Conservation (phyloP, 805 yeast genomes). For the Suhomyces pyralidae region DNA sequence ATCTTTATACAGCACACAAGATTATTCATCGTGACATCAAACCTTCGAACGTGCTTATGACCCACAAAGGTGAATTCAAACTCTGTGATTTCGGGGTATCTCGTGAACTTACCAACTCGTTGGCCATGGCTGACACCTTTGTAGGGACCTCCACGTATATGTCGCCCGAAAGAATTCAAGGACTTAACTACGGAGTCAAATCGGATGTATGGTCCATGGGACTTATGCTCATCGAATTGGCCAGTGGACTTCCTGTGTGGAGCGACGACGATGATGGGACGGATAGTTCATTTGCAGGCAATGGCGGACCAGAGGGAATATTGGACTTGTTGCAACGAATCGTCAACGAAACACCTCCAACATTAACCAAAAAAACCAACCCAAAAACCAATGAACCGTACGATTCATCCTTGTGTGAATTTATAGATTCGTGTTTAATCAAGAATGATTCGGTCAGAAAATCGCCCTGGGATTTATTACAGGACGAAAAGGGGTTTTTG, state of each 20-base stretch:
- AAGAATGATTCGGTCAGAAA: slow-evolving; percentile 68
- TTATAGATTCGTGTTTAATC: slow-evolving; percentile 70
- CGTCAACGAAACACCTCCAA: slow-evolving; percentile 90
- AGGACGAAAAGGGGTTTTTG: slow-evolving; percentile 27
- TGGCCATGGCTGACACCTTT: slow-evolving; percentile 85
- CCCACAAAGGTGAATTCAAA: slow-evolving; percentile 82
- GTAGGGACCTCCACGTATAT: slow-evolving; percentile 97
- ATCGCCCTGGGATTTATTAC: slow-evolving; percentile 67
- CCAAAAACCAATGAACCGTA: slow-evolving; percentile 26
- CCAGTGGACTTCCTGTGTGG: slow-evolving; percentile 82
- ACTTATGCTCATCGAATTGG: slow-evolving; percentile 81
- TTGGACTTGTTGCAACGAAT: slow-evolving; percentile 87
- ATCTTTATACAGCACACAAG: slow-evolving; percentile 76
- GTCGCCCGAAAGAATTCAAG: slow-evolving; percentile 96
- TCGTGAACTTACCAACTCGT: slow-evolving; percentile 85
- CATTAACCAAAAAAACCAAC: slow-evolving; percentile 40
- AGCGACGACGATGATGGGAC: slow-evolving; percentile 44
- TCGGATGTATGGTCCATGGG: slow-evolving; percentile 98
- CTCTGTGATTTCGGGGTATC: slow-evolving; percentile 97
- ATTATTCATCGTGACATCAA: slow-evolving; percentile 95
- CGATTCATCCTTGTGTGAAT: slow-evolving; percentile 53
- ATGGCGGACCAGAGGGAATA: slow-evolving; percentile 68
- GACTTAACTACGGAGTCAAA: slow-evolving; percentile 87
- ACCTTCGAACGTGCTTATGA: slow-evolving; percentile 89
- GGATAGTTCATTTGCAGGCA: slow-evolving; percentile 27